These are phyloP conservation scores for Taiozyma sp. DNA, from an alignment of 1,139 yeast species.

Conservation along the genomic window DNA sequence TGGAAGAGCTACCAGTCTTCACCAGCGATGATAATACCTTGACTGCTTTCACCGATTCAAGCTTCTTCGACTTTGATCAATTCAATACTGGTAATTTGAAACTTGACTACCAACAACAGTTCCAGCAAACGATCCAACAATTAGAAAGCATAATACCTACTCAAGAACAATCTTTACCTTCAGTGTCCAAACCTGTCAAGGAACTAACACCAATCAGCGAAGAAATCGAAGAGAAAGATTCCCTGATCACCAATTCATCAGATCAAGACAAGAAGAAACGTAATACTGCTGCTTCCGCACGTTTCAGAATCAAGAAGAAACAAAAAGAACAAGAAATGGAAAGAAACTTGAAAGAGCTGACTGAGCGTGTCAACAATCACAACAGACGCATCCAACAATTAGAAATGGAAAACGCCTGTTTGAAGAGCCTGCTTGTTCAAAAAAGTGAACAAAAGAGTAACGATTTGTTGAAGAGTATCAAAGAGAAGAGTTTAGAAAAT, in stretches of 20 bases:
- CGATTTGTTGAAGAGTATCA: conserved; percentile 25
- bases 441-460: conserved; percentile 37
- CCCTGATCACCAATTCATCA: neutral
- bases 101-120: conserved; percentile 10
- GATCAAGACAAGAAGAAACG: conserved; percentile 44
- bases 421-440: conserved; percentile 44
- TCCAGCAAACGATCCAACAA: conserved; percentile 24
- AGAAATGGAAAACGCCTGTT: conserved; percentile 51
- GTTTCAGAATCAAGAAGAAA: conserved; percentile 60
- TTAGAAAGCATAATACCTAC: neutral
- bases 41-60: conserved; percentile 40
- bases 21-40: conserved; percentile 31
- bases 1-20: conserved; percentile 29
- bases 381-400: conserved; percentile 43
- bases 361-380: conserved; percentile 30
- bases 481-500: conserved; percentile 8
- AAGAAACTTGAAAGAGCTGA: conserved; percentile 38
- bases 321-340: conserved; percentile 57
- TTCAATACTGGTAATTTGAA: conserved; percentile 20
- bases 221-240: neutral
- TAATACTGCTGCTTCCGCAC: conserved; percentile 60
- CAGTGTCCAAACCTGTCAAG: neutral
- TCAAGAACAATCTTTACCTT: neutral
- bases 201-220: neutral
- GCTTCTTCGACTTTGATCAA: conserved; percentile 43